phyloP scores from a whole-genome alignment of 2,329 filamentous ascomycete genomes.

The Colletotrichum sp. region DNA sequence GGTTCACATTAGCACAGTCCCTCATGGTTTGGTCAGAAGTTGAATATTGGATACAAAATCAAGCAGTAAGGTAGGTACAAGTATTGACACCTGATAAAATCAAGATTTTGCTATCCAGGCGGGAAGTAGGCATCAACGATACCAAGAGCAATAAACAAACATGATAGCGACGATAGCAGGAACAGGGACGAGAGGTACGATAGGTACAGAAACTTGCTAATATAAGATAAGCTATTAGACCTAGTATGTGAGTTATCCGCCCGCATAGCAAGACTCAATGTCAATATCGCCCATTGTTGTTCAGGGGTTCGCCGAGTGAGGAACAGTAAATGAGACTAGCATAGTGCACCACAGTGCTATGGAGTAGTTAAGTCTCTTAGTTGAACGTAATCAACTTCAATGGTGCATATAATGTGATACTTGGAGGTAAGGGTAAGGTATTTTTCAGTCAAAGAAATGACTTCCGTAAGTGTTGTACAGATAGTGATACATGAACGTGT shows the following conservation, averaged over 20 bases:
- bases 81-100: too few relatives aligned
- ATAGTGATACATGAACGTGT: neutral
- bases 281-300: neutral
- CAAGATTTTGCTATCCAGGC: too few relatives aligned
- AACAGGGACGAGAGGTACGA: too few relatives aligned
- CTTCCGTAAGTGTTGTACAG: neutral
- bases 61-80: too few relatives aligned
- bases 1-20: neutral
- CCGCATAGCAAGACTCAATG: too few relatives aligned
- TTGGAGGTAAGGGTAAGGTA: accelerated
- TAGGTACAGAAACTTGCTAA: too few relatives aligned
- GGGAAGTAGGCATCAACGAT: too few relatives aligned
- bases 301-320: neutral
- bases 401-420: neutral
- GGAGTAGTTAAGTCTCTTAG: neutral
- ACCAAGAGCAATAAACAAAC: too few relatives aligned
- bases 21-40: accelerated
- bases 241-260: too few relatives aligned
- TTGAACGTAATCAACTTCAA: neutral
- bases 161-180: too few relatives aligned
- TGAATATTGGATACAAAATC: neutral
- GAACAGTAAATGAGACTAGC: neutral
- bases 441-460: neutral
- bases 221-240: too few relatives aligned
- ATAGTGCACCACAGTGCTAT: neutral